Evolutionary conservation across 371 early-diverging fungal genomes (phyloP).

Genomic region (Mortierella sp.): DNA sequence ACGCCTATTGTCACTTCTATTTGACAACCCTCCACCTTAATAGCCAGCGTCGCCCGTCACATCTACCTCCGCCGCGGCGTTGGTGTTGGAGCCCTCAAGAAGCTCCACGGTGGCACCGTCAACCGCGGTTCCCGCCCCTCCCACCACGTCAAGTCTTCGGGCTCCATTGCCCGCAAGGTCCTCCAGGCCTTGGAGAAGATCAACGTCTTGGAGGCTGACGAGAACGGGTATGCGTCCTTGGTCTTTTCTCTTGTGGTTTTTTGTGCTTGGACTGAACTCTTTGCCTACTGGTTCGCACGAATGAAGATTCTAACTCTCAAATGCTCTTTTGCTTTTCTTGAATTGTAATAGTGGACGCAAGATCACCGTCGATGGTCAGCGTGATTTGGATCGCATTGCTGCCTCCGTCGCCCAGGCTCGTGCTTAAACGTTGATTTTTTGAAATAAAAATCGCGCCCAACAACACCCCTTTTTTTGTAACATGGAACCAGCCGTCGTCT

Average conservation of each 20-base stretch:
- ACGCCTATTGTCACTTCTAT: not conserved
- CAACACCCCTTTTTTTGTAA: conserved; percentile 19
- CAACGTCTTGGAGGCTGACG: conserved; percentile 93
- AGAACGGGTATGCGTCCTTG: conserved; percentile 74
- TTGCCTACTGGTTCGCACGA: not conserved
- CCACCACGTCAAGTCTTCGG: conserved; percentile 90
- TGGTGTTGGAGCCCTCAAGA: conserved; percentile 96
- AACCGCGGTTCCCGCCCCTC: conserved; percentile 96
- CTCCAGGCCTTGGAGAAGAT: conserved; percentile 98
- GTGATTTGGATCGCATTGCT: conserved; percentile 88
- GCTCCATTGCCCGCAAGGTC: conserved; percentile 94
- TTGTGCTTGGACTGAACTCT: not conserved
- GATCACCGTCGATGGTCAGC: conserved; percentile 86
- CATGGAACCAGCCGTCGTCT: not conserved
- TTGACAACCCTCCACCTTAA: conserved; percentile 8
- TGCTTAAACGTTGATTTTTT: conserved; percentile 46
- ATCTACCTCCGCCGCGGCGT: conserved; percentile 96
- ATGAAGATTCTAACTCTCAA: no score
- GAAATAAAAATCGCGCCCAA: conserved; percentile 13
- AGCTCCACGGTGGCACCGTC: conserved; percentile 92
- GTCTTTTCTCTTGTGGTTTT: not conserved
- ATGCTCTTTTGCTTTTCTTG: not conserved
- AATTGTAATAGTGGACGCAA: conserved; percentile 76
- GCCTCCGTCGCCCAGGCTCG: conserved; percentile 62
- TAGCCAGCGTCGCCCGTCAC: conserved; percentile 97